These are phyloP conservation scores for Cryptococcus sp. DNA, from an alignment of 1,284 basidiomycete species.

Conservation along the genomic window DNA sequence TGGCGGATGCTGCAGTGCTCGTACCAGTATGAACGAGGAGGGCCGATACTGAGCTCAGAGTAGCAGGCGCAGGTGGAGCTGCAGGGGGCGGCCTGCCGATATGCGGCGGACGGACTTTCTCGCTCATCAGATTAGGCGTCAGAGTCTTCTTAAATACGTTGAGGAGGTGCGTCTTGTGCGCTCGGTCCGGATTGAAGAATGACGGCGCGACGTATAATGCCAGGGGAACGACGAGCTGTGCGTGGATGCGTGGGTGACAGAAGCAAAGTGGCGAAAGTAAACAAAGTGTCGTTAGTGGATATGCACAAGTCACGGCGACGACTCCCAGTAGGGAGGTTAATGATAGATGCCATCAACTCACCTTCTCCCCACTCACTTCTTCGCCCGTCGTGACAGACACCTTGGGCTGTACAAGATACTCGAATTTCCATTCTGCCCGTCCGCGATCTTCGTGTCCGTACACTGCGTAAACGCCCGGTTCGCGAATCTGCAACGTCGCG, in stretches of 20 bases:
- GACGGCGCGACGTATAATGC: slow-evolving; percentile 25
- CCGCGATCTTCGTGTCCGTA: slow-evolving; percentile 62
- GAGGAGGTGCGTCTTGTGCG: slow-evolving; percentile 18
- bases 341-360: slow-evolving; percentile 43
- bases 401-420: slow-evolving; percentile 69
- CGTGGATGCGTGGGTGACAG: too few species aligned
- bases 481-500: slow-evolving; percentile 65
- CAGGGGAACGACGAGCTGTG: slow-evolving; percentile 41
- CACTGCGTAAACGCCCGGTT: slow-evolving; percentile 71
- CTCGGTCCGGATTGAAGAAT: slow-evolving; percentile 27
- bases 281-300: too few species aligned
- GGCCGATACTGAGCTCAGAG: too few species aligned
- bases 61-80: too few species aligned
- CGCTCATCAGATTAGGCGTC: slow-evolving; percentile 25
- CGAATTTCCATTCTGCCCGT: slow-evolving; percentile 70
- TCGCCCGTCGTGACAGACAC: slow-evolving; percentile 57
- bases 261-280: too few species aligned
- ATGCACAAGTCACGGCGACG: too few species aligned
- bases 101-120: slow-evolving; percentile 24
- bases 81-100: slow-evolving; percentile 21
- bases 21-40: too few species aligned
- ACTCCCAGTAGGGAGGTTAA: too few species aligned
- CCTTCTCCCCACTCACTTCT: slow-evolving; percentile 64
- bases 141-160: slow-evolving; percentile 30
- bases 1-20: too few species aligned